Evolutionary conservation across 345 rosid species (phyloP).

Genomic region (Hibiscus trionum): DNA sequence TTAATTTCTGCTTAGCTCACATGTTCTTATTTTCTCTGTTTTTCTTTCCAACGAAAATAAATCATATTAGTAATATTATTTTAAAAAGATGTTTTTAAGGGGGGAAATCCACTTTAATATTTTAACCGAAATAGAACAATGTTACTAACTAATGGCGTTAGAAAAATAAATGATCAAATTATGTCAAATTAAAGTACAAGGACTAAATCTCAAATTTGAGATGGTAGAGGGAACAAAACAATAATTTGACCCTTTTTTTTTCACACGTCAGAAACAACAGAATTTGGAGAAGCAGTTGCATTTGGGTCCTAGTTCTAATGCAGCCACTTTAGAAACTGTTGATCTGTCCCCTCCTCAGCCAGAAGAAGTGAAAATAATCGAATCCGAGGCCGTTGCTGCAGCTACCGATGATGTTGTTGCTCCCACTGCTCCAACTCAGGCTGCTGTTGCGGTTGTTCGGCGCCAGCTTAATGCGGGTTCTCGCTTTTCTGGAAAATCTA

Average conservation of each 20-base stretch:
- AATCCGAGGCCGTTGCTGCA: conserved; percentile 27
- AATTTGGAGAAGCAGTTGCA: conserved; percentile 43
- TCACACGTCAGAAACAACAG: conserved; percentile 39
- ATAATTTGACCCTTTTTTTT: not conserved
- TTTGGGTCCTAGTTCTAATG: conserved; percentile 20
- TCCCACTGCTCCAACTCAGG: conserved; percentile 21
- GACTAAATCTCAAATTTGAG: not conserved
- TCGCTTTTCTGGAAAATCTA: conserved; percentile 54
- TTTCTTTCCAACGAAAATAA: no score
- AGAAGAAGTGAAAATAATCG: conserved; percentile 46
- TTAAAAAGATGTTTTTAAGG: no score
- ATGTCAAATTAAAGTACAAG: not conserved
- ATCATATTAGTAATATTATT: no score
- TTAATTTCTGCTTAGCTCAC: not conserved
- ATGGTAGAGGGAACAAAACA: not conserved
- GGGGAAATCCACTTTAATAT: no score
- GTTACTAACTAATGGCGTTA: no score
- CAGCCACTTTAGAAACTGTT: conserved; percentile 23
- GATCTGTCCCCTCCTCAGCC: conserved; percentile 27
- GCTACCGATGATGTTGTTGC: conserved; percentile 9
- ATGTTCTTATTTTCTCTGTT: not conserved
- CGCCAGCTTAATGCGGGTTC: conserved; percentile 13
- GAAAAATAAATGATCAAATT: not conserved
- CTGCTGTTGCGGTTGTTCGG: conserved; percentile 36
- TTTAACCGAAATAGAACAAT: no score